These are phyloP conservation scores for Datisca glomerata DNA, from an alignment of 306 rosid species.

Conservation along the genomic window DNA sequence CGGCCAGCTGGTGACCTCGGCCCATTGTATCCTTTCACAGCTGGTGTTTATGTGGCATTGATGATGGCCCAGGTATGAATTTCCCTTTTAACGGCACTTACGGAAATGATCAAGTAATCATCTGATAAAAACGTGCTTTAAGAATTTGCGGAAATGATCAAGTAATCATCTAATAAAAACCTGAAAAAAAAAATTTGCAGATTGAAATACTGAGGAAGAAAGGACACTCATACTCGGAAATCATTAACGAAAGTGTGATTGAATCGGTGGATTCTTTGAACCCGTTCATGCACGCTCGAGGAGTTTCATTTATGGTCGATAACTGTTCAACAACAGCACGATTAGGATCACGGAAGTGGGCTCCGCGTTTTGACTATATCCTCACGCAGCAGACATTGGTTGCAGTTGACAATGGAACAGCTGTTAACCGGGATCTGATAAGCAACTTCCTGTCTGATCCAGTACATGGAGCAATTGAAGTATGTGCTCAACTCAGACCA, in stretches of 20 bases:
- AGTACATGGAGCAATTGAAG: constrained; percentile 62
- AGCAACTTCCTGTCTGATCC: constrained; percentile 91
- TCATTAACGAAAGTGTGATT: constrained; percentile 80
- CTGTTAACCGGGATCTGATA: constrained; percentile 66
- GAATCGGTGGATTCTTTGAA: constrained; percentile 92
- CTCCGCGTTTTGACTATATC: constrained; percentile 80
- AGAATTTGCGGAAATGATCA: no score
- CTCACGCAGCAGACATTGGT: constrained; percentile 91
- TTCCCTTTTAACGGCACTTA: no score
- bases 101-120: no score
- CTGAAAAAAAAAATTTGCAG: no score
- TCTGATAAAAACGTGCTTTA: no score
- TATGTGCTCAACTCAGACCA: constrained; percentile 54
- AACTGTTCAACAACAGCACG: constrained; percentile 96
- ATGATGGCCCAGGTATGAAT: constrained; percentile 94
- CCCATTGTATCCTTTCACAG: constrained; percentile 78
- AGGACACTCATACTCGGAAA: constrained; percentile 92
- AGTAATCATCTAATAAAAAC: no score
- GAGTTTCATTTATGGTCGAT: constrained; percentile 95
- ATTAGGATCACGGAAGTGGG: constrained; percentile 96
- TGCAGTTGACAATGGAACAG: constrained; percentile 56
- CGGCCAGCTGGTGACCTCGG: constrained; percentile 89
- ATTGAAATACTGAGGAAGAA: not conserved
- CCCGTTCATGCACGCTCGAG: constrained; percentile 99
- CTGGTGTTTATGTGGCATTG: constrained; percentile 91